Conservation (phyloP, 768 basidiomycete genomes). For the Phaffia australis region DNA sequence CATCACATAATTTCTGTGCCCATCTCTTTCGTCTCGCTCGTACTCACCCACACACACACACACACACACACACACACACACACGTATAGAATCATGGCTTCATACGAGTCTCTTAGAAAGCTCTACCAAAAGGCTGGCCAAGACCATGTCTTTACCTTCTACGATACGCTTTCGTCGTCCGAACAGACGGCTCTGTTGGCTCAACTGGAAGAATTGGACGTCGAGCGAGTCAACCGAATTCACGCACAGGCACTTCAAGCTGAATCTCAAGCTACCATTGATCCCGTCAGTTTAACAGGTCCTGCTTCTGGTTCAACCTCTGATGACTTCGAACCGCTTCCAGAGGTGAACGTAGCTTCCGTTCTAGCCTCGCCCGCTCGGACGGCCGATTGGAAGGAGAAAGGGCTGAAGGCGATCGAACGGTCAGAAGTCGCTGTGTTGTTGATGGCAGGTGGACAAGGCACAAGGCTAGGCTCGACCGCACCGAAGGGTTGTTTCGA, state of each 20-base stretch:
- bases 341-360: conserved; percentile 52
- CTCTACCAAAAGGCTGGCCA: conserved; percentile 73
- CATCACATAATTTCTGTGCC: no score
- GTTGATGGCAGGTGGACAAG: conserved; percentile 96
- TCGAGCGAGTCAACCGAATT: conserved; percentile 82
- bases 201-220: conserved; percentile 72
- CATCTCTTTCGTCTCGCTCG: no score
- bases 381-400: conserved; percentile 60
- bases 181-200: conserved; percentile 54
- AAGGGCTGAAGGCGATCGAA: conserved; percentile 70
- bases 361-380: conserved; percentile 41
- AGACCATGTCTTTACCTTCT: conserved; percentile 81
- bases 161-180: conserved; percentile 53
- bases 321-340: conserved; percentile 67
- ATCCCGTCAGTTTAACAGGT: conserved; percentile 19
- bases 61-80: no score
- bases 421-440: conserved; percentile 82
- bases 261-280: conserved; percentile 40
- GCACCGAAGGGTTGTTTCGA: conserved; percentile 98
- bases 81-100: background rate
- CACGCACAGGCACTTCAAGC: conserved; percentile 62
- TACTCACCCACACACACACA: no score
- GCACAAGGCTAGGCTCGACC: conserved; percentile 79
- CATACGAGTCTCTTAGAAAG: conserved; percentile 27
- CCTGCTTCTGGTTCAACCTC: conserved; percentile 23